Conservation (phyloP, 345 rosid genomes). For the Sapria himalayana region DNA sequence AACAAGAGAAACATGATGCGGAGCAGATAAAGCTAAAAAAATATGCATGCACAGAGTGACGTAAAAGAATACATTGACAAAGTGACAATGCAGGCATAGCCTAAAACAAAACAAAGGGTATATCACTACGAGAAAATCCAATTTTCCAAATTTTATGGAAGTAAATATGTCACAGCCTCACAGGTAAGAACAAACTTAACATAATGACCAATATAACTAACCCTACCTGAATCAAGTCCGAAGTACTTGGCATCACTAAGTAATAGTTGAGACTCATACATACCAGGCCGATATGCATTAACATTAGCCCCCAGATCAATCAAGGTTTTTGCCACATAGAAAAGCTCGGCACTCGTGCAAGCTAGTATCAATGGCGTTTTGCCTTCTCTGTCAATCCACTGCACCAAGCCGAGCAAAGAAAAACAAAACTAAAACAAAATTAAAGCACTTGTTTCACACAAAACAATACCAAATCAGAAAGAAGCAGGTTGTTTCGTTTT, state of each 20-base stretch:
- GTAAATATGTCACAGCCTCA: neutral
- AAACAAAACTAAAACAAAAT: neutral
- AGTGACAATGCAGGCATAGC: too few relatives aligned
- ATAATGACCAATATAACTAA: neutral
- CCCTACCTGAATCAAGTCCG: neutral
- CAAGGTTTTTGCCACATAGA: conserved; percentile 54
- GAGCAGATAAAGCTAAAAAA: too few relatives aligned
- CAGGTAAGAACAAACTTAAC: neutral
- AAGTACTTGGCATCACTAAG: too few relatives aligned
- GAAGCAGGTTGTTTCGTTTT: neutral
- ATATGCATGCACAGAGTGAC: too few relatives aligned
- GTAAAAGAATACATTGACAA: too few relatives aligned
- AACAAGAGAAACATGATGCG: too few relatives aligned
- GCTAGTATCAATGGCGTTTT: conserved; percentile 83
- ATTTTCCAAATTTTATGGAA: conserved; percentile 3
- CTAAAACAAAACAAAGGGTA: neutral
- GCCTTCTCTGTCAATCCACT: conserved; percentile 89
- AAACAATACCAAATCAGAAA: neutral
- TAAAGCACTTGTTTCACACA: neutral
- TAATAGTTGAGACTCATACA: neutral
- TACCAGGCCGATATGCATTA: conserved; percentile 80
- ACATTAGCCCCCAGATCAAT: conserved; percentile 74
- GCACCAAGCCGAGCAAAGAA: conserved; percentile 4
- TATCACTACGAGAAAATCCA: neutral
- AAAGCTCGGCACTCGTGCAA: conserved; percentile 44